Evolutionary conservation across 352 stramenopile genomes (phyloP), one percentile per base, ranked within the genome.

Genomic region (Pythium phragmiticola): DNA sequence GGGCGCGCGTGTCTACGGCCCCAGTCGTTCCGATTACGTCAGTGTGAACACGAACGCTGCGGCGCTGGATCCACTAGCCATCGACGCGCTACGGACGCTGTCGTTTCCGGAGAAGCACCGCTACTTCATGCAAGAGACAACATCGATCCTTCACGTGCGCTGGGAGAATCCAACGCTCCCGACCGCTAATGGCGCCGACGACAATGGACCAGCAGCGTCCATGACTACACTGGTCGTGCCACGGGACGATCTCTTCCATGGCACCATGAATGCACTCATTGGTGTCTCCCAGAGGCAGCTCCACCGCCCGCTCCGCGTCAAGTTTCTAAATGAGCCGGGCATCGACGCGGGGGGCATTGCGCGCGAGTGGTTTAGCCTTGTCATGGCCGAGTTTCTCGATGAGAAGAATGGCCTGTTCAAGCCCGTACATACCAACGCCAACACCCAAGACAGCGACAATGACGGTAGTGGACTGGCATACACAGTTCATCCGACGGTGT

Each of bases 291-390:
- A 74, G 46, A 67, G 68, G 33, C 69, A 82, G 52, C 52, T 87
- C 9, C 71, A 54, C 2, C 66, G 72, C 1, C 75, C 77, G 14
- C 45, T 87, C 36, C 75, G 83, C n/a, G 75, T 92, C 16, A 73
- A 83, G 28, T 92, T 95, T 53, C 52, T 78, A 16, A 82, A 84
- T 57, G 87, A 96, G 45, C 80, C 80, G 2, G 85, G 83, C 6
- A 66, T 94, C 26, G 88, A 96, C 63, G 86, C 87, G 5, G 88
- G 88, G 1, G 88, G 88, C 1, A 65, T 96, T 21, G 80, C 88
- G 41, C 77, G 88, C 19, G 88, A 95, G 60, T 96, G 88, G 88
- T 90, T 94, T 49, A 67, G 62, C 1, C 68, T 95, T 23, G 75
- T 87, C 16, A 71, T 76, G 39, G 53, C 53, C 7, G 75, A 73